Base-by-base conservation (phyloP, 768 basidiomycete genomes). In the Phylloporus sp. region DNA sequence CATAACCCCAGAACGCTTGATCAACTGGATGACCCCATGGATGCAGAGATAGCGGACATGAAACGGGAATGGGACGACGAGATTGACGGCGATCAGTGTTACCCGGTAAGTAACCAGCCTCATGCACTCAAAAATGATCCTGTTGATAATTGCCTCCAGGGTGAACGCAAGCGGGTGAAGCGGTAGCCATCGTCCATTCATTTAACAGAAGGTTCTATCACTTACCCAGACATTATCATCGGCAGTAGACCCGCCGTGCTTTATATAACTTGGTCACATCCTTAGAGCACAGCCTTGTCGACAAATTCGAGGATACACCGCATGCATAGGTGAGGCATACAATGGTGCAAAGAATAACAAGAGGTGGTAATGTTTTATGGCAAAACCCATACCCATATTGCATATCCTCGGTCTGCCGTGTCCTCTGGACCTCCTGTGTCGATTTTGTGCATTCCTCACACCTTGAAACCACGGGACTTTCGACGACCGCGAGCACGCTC, bases 401-500 rank as follows among this genome's bases (percentile, higher is more conserved):
- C 69, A 67, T 65, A 65, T 50, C 65, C 53, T 53, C 55, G 41
- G 54, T 45, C 44, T 44, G 55, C 47, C 58, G 48, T 48, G 51
- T 48, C 48, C 55, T 43, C 59, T 49, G 48, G 58, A 67, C 62
- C 44, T 46, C 51, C n/a, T n/a, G 53, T 56, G 61, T 59, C 59
- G 59, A 52, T 69, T 69, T 67, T 70, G 64, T 46, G 40, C 41
- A 53, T 54, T 58, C 56, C 60, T 80, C 86, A 92, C 54, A 93
- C 87, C 79, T 93, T 94, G 90, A 93, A 94, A 60, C 90, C 91
- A 72, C 87, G 86, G 46, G 90, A 93, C 82, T 91, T 90, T 88
- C 95, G 83, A 81, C 95, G 90, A 78, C 95, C 95, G 82, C 95
- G 94, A 69, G 75, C 95, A 66, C 84, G 85, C 78, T 99, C 95